Evolutionary conservation across 2,329 filamentous ascomycete genomes (phyloP).

Genomic region (Trichoderma pleuroti): DNA sequence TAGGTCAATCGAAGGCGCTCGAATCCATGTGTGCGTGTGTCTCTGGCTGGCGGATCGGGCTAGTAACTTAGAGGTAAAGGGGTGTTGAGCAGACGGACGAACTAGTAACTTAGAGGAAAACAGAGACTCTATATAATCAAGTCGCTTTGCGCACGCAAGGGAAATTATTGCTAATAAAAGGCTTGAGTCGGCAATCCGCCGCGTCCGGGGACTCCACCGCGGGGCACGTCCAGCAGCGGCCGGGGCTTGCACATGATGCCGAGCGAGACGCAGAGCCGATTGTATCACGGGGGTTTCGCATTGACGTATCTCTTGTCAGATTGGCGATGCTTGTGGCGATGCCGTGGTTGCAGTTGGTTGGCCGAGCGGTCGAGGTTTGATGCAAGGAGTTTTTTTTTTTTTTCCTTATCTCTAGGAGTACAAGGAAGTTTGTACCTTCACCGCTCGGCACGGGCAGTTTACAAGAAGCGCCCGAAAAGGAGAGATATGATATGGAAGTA

Average conservation of each 20-base stretch:
- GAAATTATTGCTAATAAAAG: slow-evolving; percentile 6
- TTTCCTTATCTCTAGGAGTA: background rate
- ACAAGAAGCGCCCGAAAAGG: background rate
- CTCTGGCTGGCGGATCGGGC: slow-evolving; percentile 14
- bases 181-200: slow-evolving; percentile 18
- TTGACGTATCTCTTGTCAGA: background rate
- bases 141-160: slow-evolving; percentile 7
- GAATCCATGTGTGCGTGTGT: slow-evolving; percentile 13
- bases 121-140: slow-evolving; percentile 18
- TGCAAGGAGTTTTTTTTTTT: background rate
- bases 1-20: slow-evolving; percentile 10
- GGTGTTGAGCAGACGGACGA: slow-evolving; percentile 14
- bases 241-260: slow-evolving; percentile 5
- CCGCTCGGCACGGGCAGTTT: background rate
- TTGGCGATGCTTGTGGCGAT: background rate
- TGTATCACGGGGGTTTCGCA: background rate
- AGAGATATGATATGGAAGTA: background rate
- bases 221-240: slow-evolving; percentile 7
- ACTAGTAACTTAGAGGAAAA: slow-evolving; percentile 22
- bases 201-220: slow-evolving; percentile 17
- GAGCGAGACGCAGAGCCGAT: background rate
- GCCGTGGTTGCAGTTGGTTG: background rate
- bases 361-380: background rate
- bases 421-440: background rate
- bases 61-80: slow-evolving; percentile 22